Percentiles rank a stretch among this genome's conserved stretches.
phyloP scores from a whole-genome alignment of 306 rosid species.

The Heteromeles arbutifolia region DNA sequence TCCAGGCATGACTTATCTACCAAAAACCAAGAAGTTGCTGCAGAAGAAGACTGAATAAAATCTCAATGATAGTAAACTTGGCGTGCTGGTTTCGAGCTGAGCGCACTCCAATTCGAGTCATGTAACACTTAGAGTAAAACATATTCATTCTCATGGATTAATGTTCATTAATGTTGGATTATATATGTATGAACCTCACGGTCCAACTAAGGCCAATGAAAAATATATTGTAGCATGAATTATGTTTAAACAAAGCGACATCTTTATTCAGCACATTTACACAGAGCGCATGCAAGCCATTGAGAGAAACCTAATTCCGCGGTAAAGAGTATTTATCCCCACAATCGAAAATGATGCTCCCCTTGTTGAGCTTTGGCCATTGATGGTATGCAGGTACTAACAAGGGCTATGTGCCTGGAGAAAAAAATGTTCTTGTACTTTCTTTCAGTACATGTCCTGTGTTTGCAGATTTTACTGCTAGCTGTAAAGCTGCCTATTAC shows the following conservation, averaged over 20 bases:
- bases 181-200: not conserved
- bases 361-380: not conserved
- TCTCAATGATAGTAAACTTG: not conserved
- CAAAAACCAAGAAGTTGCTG: not conserved
- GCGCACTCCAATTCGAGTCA: not conserved
- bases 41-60: not conserved
- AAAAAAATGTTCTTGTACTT: not conserved
- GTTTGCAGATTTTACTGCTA: not conserved
- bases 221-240: no score
- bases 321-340: no score
- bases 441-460: no score
- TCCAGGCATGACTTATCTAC: conserved; percentile 2
- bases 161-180: not conserved
- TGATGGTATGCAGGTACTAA: not conserved
- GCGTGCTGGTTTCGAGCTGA: not conserved
- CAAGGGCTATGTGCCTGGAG: not conserved
- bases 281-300: no score
- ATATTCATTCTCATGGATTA: not conserved
- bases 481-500: not conserved
- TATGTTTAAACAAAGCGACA: no score
- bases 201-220: no score
- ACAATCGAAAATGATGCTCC: no score
- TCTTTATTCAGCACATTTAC: no score
- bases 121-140: not conserved
- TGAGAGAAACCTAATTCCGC: no score